Percentiles rank a stretch among this genome's conserved stretches.
Conservation (phyloP, 2,329 filamentous ascomycete species). For the Cladorrhinum sp. region DNA sequence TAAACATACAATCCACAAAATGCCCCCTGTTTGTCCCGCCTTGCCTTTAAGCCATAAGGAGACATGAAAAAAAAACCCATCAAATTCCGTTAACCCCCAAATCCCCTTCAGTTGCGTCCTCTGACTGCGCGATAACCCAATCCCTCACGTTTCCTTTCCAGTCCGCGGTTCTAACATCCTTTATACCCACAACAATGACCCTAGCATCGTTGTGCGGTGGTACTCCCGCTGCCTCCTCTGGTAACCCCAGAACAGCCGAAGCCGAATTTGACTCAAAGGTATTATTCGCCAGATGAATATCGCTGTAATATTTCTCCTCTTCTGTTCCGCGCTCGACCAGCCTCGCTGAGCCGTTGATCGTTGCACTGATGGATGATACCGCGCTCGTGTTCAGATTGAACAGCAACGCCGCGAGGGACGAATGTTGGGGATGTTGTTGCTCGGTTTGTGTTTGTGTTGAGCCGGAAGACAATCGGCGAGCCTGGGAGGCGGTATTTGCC, state of each 20-base stretch:
- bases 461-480: slow-evolving; percentile 55
- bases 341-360: slow-evolving; percentile 83
- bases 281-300: slow-evolving; percentile 86
- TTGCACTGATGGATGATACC: slow-evolving; percentile 84
- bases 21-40: not conserved
- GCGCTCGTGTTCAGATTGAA: slow-evolving; percentile 89
- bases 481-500: slow-evolving; percentile 65
- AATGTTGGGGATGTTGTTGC: slow-evolving; percentile 59
- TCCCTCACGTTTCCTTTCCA: slow-evolving; percentile 94
- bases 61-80: not conserved
- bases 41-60: not conserved
- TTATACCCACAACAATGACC: slow-evolving; percentile 82
- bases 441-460: not conserved
- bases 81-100: slow-evolving; percentile 5
- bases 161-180: slow-evolving; percentile 83
- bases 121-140: slow-evolving; percentile 52
- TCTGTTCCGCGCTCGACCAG: slow-evolving; percentile 71
- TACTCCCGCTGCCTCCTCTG: slow-evolving; percentile 52
- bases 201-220: slow-evolving; percentile 75
- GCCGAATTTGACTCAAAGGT: slow-evolving; percentile 73
- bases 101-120: slow-evolving; percentile 18
- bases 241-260: slow-evolving; percentile 45
- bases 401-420: slow-evolving; percentile 76
- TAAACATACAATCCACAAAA: not conserved
- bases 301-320: slow-evolving; percentile 80